Conservation (phyloP, 306 rosid species). For the Echinosophora koreensis region DNA sequence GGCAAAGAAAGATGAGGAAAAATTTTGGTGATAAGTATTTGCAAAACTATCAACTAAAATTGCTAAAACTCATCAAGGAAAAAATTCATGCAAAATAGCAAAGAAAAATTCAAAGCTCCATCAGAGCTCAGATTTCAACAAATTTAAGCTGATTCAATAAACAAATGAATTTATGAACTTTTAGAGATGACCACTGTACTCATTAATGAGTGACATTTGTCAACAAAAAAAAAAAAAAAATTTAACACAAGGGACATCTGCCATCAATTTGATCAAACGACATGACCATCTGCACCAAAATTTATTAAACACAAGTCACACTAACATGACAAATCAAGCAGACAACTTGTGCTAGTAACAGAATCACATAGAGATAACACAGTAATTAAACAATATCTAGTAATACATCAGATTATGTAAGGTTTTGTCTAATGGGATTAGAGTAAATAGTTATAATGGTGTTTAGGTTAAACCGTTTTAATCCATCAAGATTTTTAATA, state of each 20-base stretch:
- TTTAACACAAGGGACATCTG: conserved; percentile 33
- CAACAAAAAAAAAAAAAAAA: conserved; percentile 34
- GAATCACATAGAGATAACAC: conserved; percentile 5
- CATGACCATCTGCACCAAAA: conserved; percentile 28
- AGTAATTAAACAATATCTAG: not conserved
- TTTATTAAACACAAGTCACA: conserved; percentile 32
- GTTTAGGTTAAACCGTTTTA: conserved; percentile 31
- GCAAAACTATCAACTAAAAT: conserved; percentile 30
- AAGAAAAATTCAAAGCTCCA: conserved; percentile 26
- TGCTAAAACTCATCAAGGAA: conserved; percentile 9
- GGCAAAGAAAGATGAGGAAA: conserved; percentile 15
- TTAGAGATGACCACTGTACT: not conserved
- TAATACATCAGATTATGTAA: no score
- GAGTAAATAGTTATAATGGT: not conserved
- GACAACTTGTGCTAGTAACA: conserved; percentile 35
- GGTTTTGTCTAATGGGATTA: no score
- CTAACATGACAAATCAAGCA: conserved; percentile 26
- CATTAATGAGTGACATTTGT: conserved; percentile 21
- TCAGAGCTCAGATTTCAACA: conserved; percentile 24
- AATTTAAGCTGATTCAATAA: conserved; percentile 12
- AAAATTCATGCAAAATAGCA: conserved; percentile 24
- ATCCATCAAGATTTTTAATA: conserved; percentile 28
- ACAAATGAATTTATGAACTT: conserved; percentile 23
- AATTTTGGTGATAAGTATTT: conserved; percentile 29
- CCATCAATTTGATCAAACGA: conserved; percentile 41